These are phyloP conservation scores for Scedosporium boydii DNA, from an alignment of 2,329 filamentous ascomycete species.

Conservation along the genomic window DNA sequence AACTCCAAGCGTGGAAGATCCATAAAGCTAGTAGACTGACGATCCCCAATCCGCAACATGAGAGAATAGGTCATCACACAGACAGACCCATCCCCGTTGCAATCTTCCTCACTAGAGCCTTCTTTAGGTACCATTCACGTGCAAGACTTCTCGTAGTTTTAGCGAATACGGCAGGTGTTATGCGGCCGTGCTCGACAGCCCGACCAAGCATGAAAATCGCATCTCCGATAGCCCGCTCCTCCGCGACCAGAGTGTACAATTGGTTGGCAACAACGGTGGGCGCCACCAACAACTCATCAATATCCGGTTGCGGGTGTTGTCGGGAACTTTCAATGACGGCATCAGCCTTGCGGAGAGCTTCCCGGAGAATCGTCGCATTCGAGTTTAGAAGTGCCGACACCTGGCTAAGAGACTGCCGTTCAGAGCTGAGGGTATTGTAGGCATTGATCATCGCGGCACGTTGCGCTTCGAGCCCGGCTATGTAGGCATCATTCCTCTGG, in stretches of 20 bases:
- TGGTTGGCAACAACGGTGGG: constrained; percentile 90
- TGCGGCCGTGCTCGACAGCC: constrained; percentile 62
- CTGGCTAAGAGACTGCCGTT: constrained; percentile 61
- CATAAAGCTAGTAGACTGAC: too few species aligned
- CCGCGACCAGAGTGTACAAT: constrained; percentile 78
- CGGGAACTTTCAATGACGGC: constrained; percentile 64
- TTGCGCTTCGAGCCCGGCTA: constrained; percentile 70
- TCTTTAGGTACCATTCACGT: constrained; percentile 75
- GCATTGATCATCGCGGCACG: constrained; percentile 65
- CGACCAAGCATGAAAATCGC: constrained; percentile 74
- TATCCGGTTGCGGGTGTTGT: constrained; percentile 58
- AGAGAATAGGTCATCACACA: constrained; percentile 12
- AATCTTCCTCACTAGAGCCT: constrained; percentile 71
- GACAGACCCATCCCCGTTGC: constrained; percentile 63
- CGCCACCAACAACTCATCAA: constrained; percentile 88
- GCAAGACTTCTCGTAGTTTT: constrained; percentile 67
- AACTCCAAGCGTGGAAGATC: too few species aligned
- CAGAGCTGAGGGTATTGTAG: constrained; percentile 59
- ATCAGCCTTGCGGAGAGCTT: constrained; percentile 71
- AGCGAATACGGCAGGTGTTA: constrained; percentile 65
- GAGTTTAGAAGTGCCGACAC: constrained; percentile 61
- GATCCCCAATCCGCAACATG: too few species aligned
- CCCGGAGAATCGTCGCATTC: constrained; percentile 71
- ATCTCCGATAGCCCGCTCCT: constrained; percentile 79
- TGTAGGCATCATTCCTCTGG: constrained; percentile 61